Evolutionary conservation across 2,329 filamentous ascomycete species (phyloP).

Genomic region (Xylaria sp.): DNA sequence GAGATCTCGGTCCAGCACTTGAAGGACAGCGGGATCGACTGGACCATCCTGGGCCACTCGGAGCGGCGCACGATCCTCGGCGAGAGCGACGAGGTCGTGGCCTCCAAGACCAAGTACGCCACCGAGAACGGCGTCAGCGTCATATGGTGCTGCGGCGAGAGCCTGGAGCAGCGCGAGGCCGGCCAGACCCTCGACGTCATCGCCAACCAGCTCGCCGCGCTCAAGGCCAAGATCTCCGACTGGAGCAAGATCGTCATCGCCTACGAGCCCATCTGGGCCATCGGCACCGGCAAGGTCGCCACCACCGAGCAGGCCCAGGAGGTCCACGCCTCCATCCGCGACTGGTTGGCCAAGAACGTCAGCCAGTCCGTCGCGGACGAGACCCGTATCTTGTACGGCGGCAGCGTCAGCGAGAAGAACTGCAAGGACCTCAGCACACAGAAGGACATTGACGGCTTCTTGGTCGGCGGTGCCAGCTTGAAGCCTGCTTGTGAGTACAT

Average conservation of each 20-base stretch:
- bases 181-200: conserved; percentile 85
- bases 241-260: conserved; percentile 96
- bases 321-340: conserved; percentile 88
- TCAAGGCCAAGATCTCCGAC: conserved; percentile 76
- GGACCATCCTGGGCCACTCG: conserved; percentile 92
- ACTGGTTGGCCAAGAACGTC: conserved; percentile 83
- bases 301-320: conserved; percentile 90
- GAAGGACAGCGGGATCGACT: conserved; percentile 84
- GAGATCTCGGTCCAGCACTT: conserved; percentile 94
- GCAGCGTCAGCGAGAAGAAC: conserved; percentile 98
- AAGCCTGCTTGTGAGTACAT: conserved; percentile 85
- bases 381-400: conserved; percentile 95
- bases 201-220: conserved; percentile 82
- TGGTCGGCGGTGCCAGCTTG: conserved; percentile 93
- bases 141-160: conserved; percentile 98
- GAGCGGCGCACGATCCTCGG: conserved; percentile 90
- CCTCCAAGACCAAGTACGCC: conserved; percentile 92
- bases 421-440: conserved; percentile 90
- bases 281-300: conserved; percentile 92
- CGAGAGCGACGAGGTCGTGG: conserved; percentile 85
- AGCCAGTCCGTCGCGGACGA: conserved; percentile 76
- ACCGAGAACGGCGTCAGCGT: conserved; percentile 85
- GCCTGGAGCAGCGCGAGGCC: conserved; percentile 87
- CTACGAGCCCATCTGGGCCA: conserved; percentile 98
- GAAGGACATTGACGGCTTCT: conserved; percentile 95